Base-by-base conservation (phyloP, 306 rosid species). In the Rosa persica region DNA sequence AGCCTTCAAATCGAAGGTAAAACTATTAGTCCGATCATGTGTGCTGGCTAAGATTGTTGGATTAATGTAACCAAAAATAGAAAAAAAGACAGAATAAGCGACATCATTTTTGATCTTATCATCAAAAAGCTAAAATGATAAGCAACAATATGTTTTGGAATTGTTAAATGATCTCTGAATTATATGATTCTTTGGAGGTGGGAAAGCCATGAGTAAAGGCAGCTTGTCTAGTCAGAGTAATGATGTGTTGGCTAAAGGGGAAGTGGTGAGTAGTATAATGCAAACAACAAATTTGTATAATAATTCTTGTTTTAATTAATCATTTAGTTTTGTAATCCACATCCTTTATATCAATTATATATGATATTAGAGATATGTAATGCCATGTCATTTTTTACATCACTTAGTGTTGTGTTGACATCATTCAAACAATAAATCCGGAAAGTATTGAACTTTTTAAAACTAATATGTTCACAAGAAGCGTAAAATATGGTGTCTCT, bases 141-240 rank as follows among this genome's bases (percentile, higher is more conserved):
- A 23, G 52, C 27, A 15, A 22, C 39, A 22, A 30, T 15, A 7
- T 15, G 10, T 57, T 58, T 20, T 74, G 5, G 42, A 74, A 57
- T 58, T 74, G 23, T 57, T 40, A 57, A 39, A 40, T 74, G 42
- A 58, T 74, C 23, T 57, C 25, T 23, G 42, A 70, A 70, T 70
- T 70, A 70, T 42, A 54, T 52, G 66, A 51, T 73, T 73, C 11
- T 70, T 73, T 46, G 74, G 74, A 55, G 20, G 61, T 12, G 27
- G 58, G 51, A 52, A 42, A 54, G 20, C 72, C 47, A 44, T 46
- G 60, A 76, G 34, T 46, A 62, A 44, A 46, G 38, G 15, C 51
- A 19, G 52, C 36, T 54, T 73, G 15, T 73, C 49, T 73, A 36
- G 58, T 52, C 65, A 52, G 27, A 8, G 6, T 15, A 52, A 73